A percentile compares a stretch with the other conserved stretches of the same genome.
phyloP scores from a whole-genome alignment of 2,329 filamentous ascomycete genomes.

The Aspergillus sp. region DNA sequence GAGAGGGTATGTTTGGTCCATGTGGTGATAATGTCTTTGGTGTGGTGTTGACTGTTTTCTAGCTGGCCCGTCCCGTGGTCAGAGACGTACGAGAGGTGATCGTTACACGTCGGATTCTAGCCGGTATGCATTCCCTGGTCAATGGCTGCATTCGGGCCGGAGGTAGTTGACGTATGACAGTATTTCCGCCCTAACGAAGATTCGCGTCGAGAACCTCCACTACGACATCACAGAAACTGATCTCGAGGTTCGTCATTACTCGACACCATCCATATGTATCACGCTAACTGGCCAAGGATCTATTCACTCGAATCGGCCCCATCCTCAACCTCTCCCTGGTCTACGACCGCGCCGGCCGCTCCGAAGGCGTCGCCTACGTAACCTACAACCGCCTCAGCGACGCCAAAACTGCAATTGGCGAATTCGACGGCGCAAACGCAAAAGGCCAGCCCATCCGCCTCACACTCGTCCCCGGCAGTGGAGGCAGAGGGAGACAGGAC shows the following conservation, averaged over 20 bases:
- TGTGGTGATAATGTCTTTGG: constrained; percentile 1
- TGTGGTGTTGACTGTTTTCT: constrained; percentile 14
- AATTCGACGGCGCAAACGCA: constrained; percentile 86
- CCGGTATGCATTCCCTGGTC: constrained; percentile 23
- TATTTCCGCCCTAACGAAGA: constrained; percentile 56
- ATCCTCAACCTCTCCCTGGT: constrained; percentile 62
- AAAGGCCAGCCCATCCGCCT: constrained; percentile 79
- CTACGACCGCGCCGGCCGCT: constrained; percentile 85
- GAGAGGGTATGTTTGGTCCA: constrained; percentile 38
- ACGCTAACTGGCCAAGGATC: constrained; percentile 49
- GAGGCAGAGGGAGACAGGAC: constrained; percentile 20
- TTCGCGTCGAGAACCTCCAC: constrained; percentile 84
- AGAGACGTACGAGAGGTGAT: constrained; percentile 30
- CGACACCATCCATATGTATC: neutral
- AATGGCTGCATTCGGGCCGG: neutral
- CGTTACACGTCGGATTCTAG: constrained; percentile 31
- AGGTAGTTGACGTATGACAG: constrained; percentile 30
- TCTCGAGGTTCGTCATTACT: constrained; percentile 56
- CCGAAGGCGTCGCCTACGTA: constrained; percentile 75
- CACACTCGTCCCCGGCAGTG: constrained; percentile 53
- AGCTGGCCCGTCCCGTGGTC: constrained; percentile 40
- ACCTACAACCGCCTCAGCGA: constrained; percentile 67
- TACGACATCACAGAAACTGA: constrained; percentile 85
- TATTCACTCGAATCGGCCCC: constrained; percentile 72
- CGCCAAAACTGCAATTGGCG: constrained; percentile 64